Evolutionary conservation across 2,329 filamentous ascomycete genomes (phyloP), one percentile per base, ranked within the genome.

Genomic region (Stemphylium vesicarium): DNA sequence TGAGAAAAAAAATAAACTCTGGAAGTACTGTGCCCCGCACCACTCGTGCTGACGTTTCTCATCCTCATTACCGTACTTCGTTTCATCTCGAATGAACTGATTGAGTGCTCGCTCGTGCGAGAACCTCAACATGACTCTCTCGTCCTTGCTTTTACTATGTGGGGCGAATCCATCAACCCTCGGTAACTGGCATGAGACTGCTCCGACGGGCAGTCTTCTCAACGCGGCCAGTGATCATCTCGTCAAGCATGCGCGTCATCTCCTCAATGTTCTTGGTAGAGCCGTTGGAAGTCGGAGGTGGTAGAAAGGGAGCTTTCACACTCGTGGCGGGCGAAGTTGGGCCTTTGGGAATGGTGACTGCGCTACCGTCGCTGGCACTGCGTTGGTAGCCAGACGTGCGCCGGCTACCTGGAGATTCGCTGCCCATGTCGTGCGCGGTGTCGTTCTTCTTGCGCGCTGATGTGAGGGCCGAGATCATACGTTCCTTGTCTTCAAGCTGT

Each of bases 161-260:
- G 18, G 24, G 24, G 20, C 35, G 48, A 57, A 50, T 22, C 51
- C 53, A 62, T 58, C 54, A 60, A 26, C 57, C 55, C 53, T 68
- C 63, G 16, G 47, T 59, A 22, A 60, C 59, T 6, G 66, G 56
- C 59, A 62, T 63, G n/a, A 70, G 57, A 53, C 70, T 74, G 55
- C 57, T 62, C 11, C 68, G 67, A 48, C 72, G 43, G 86, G 84
- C 45, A 88, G 89, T 62, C 53, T 64, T 64, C 83, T 66, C 89
- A 48, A 96, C 89, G 51, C 91, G 87, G 70, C 89, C 53, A 90
- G 87, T 90, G 56, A 97, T 95, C 94, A 98, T 97, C 77, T 96
- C 92, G 68, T 98, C 94, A 22, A 97, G 84, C 79, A 97, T 92
- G 67, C 88, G 86, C 63, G 91, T 96, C 87, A 97, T 93, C 76